phyloP scores from a whole-genome alignment of 208 protist genomes.

The Borovskyia barvae region DNA sequence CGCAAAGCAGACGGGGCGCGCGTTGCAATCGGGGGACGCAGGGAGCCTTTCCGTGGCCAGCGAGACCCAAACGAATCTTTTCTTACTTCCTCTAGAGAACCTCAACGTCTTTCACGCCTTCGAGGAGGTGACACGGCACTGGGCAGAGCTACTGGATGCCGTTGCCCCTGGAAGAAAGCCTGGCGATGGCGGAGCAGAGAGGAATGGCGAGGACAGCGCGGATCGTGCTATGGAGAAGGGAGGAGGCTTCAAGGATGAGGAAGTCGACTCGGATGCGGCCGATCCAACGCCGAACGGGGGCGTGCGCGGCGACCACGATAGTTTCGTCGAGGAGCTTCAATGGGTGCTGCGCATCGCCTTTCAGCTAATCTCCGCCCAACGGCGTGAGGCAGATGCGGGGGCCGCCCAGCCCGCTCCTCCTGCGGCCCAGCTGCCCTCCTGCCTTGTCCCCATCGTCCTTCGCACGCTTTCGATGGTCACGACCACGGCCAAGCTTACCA shows the following conservation, averaged over 20 bases:
- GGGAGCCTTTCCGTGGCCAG: too few relatives aligned
- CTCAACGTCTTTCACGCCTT: not conserved
- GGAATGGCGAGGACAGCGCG: not conserved
- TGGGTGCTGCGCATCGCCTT: slow-evolving; percentile 22
- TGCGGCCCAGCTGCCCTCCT: slow-evolving; percentile 2
- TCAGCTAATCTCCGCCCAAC: slow-evolving; percentile 20
- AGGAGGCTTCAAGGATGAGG: not conserved
- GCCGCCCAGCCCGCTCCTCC: not conserved
- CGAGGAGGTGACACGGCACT: slow-evolving; percentile 13
- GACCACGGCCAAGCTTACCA: slow-evolving; percentile 27
- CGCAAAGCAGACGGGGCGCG: too few relatives aligned
- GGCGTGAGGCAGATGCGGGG: not conserved
- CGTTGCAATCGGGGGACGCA: too few relatives aligned
- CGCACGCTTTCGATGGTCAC: slow-evolving; percentile 29
- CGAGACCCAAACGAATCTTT: too few relatives aligned
- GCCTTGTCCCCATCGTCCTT: slow-evolving; percentile 15
- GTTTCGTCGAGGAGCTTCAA: slow-evolving; percentile 16
- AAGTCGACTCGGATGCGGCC: too few relatives aligned
- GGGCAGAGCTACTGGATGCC: not conserved
- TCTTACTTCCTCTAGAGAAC: too few relatives aligned
- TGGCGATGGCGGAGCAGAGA: not conserved
- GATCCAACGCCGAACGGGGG: too few relatives aligned
- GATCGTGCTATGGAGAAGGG: not conserved
- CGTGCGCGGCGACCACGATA: not conserved
- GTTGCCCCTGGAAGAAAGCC: not conserved